Evolutionary conservation across 148 eudicot species (phyloP).

Genomic region (Camellia japonica): DNA sequence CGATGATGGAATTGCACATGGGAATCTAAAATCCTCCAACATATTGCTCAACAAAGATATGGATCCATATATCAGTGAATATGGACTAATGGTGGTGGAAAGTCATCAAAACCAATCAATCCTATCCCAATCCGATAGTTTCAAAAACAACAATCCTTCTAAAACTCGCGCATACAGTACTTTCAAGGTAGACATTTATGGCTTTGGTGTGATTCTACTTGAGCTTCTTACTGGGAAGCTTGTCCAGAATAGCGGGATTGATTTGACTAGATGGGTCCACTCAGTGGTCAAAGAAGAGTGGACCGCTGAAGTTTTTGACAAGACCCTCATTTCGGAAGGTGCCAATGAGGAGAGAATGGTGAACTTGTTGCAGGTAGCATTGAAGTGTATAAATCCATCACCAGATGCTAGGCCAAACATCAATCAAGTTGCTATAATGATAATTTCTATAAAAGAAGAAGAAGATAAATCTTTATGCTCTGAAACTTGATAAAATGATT

Average conservation of each 20-base stretch:
- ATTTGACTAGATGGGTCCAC: slow-evolving; percentile 41
- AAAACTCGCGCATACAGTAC: slow-evolving; percentile 10
- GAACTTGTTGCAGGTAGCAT: slow-evolving; percentile 40
- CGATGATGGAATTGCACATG: slow-evolving; percentile 37
- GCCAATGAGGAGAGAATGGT: slow-evolving; percentile 47
- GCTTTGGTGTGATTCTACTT: slow-evolving; percentile 39
- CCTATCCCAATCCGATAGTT: background rate
- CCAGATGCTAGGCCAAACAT: slow-evolving; percentile 42
- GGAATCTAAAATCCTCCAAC: slow-evolving; percentile 52
- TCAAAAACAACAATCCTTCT: slow-evolving; percentile 14
- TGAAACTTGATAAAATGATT: slow-evolving; percentile 20
- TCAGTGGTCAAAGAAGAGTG: slow-evolving; percentile 43
- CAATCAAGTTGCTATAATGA: slow-evolving; percentile 29
- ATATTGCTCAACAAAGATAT: slow-evolving; percentile 36
- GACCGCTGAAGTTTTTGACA: slow-evolving; percentile 48
- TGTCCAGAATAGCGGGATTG: slow-evolving; percentile 38
- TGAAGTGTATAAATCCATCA: slow-evolving; percentile 37
- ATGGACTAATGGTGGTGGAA: slow-evolving; percentile 42
- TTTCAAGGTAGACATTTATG: slow-evolving; percentile 32
- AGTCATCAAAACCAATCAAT: slow-evolving; percentile 13
- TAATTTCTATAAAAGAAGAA: slow-evolving; percentile 35
- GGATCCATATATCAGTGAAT: slow-evolving; percentile 47
- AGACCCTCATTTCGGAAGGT: slow-evolving; percentile 33
- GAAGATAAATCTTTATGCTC: slow-evolving; percentile 37
- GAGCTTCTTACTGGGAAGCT: slow-evolving; percentile 47